Conservation (phyloP, 805 yeast species). For the Zygosaccharomyces lentus region DNA sequence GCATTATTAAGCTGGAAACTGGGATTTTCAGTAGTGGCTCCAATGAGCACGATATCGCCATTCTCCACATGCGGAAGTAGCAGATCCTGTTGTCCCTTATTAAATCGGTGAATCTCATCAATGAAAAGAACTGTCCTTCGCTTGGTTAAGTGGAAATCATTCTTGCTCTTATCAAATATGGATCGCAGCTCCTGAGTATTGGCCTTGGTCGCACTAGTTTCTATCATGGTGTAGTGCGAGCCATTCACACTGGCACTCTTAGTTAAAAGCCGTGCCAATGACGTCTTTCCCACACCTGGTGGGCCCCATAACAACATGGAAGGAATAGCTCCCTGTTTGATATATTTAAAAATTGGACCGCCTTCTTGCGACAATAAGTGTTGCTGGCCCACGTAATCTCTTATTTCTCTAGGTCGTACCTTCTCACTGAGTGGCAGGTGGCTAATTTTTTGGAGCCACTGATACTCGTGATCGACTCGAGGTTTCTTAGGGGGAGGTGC, state of each 20-base stretch:
- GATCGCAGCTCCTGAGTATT: conserved; percentile 53
- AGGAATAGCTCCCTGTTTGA: conserved; percentile 61
- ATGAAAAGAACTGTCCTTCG: conserved; percentile 69
- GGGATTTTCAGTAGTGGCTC: conserved; percentile 98
- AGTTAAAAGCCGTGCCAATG: conserved; percentile 58
- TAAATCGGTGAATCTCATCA: conserved; percentile 90
- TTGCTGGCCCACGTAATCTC: conserved; percentile 78
- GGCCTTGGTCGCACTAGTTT: conserved; percentile 78
- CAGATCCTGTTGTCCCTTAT: conserved; percentile 81
- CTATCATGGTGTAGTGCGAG: conserved; percentile 50
- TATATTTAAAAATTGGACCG: conserved; percentile 64
- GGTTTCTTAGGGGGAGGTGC: conserved; percentile 1
- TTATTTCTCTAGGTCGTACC: conserved; percentile 68
- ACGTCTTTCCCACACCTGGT: conserved; percentile 90
- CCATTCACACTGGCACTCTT: conserved; percentile 22
- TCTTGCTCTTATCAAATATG: conserved; percentile 44
- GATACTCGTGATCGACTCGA: conserved; percentile 20
- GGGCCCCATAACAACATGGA: conserved; percentile 93
- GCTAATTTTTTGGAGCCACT: conserved; percentile 27
- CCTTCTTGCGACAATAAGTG: conserved; percentile 59
- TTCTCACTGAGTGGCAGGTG: conserved; percentile 64
- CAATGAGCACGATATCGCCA: conserved; percentile 77
- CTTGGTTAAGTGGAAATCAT: conserved; percentile 39
- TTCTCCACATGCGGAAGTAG: conserved; percentile 78
- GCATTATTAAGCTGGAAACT: conserved; percentile 79